These are phyloP conservation scores for Chrysanthemum lavandulifolium DNA, from an alignment of 129 eudicot genomes.

Conservation along the genomic window DNA sequence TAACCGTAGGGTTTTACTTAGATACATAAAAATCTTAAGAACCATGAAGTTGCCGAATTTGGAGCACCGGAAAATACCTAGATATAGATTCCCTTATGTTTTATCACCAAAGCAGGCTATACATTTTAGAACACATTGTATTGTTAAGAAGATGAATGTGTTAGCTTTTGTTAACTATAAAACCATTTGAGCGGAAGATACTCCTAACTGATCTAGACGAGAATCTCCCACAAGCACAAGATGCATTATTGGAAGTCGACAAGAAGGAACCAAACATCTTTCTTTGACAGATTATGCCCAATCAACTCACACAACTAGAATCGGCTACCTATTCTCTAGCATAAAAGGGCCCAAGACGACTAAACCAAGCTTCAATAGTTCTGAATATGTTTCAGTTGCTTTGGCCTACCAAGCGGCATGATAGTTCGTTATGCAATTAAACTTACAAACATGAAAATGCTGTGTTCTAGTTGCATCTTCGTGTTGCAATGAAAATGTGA, in stretches of 20 bases:
- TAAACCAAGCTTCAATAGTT: neutral
- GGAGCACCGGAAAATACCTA: neutral
- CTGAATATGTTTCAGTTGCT: neutral
- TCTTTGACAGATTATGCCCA: conserved; percentile 8
- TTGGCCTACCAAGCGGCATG: conserved; percentile 1
- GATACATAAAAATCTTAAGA: too few species aligned
- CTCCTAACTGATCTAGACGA: conserved; percentile 1
- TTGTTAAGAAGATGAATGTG: conserved; percentile 13
- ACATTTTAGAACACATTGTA: neutral
- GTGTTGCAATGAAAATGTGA: conserved; percentile 18
- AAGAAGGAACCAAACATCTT: conserved; percentile 9
- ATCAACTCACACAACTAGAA: conserved; percentile 10
- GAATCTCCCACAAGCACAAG: conserved; percentile 10
- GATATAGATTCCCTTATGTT: neutral
- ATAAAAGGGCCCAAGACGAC: neutral
- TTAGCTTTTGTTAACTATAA: neutral
- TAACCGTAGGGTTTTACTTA: too few species aligned
- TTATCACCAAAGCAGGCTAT: too few species aligned
- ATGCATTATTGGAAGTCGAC: neutral
- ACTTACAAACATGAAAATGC: neutral
- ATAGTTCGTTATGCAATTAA: conserved; percentile 1
- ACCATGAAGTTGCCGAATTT: neutral
- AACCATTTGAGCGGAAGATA: neutral
- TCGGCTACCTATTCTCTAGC: conserved; percentile 3
- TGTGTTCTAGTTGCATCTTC: conserved; percentile 1